These are phyloP conservation scores for Aegilops speltoides DNA, from an alignment of 176 grass and related monocot genomes.

Conservation along the genomic window DNA sequence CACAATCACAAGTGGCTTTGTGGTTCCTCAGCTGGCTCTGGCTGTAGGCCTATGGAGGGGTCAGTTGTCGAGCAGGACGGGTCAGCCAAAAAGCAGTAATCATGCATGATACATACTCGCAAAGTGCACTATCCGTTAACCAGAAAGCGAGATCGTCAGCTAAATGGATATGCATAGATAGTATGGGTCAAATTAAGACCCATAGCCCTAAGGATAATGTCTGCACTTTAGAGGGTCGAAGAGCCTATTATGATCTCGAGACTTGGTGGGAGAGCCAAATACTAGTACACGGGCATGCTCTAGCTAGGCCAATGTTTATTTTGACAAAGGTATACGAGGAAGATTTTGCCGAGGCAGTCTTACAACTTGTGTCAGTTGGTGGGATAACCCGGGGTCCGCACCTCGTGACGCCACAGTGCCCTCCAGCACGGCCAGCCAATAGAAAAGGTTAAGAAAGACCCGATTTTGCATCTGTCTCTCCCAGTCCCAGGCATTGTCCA, in stretches of 20 bases:
- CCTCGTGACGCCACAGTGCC: background rate
- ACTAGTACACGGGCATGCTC: background rate
- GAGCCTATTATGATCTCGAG: background rate
- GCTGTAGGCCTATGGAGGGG: background rate
- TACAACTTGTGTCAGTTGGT: background rate
- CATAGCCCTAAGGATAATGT: background rate
- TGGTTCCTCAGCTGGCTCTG: background rate
- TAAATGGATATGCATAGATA: background rate
- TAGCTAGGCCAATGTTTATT: background rate
- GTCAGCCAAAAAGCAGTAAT: background rate
- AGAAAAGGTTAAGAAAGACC: slow-evolving; percentile 1
- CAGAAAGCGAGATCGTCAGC: background rate
- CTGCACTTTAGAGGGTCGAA: background rate
- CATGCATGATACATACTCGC: background rate
- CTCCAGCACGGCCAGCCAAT: background rate
- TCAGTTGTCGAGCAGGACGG: background rate
- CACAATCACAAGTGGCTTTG: background rate
- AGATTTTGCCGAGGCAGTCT: background rate
- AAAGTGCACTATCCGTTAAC: background rate
- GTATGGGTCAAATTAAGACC: background rate
- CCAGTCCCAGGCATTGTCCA: background rate
- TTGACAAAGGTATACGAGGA: background rate
- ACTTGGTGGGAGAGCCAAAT: background rate
- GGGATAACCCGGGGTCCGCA: background rate
- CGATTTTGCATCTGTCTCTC: background rate